Evolutionary conservation across 139 green algal species (phyloP), one percentile per base, ranked within the genome.

Genomic region (Monoraphidium neglectum): DNA sequence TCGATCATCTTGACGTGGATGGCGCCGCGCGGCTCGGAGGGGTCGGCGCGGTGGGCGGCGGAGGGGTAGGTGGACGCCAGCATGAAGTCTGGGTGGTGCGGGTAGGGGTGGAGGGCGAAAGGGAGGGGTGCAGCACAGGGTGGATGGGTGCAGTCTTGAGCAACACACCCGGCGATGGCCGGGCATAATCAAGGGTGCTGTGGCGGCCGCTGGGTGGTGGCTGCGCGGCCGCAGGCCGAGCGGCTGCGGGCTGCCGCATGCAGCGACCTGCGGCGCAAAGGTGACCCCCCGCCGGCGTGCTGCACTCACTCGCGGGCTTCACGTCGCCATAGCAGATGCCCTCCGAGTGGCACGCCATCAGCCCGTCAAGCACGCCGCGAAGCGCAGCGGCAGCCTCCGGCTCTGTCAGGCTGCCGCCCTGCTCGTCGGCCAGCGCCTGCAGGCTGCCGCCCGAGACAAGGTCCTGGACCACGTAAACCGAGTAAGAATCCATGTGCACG

Each of bases 81-180:
- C 71, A 93, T 70, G 33, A 93, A 90, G 77, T 93, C 92, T 35
- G 82, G 74, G 4, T 87, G 87, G 82, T 93, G 92, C 43, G 91
- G 77, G 43, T 51, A 8, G 8, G 43, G n/a, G n/a, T n/a, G n/a
- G n/a, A n/a, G 8, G 43, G 43, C 12, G 8, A 12, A 8, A 12
- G 43, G 43, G 43, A 12, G 43, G 8, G 43, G 43, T 8, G 43
- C 43, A 8, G 43, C 43, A 8, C 12, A 8, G 43, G 8, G 8
- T 51, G 8, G 12, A 51, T 12, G 8, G 43, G 43, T 8, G 43
- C 43, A 12, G 8, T 51, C 43, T 8, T 12, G 12, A 51, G 43
- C 43, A n/a, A n/a, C n/a, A n/a, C n/a, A n/a, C n/a, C n/a, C n/a
- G n/a, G n/a, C n/a, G n/a, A n/a, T n/a, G n/a, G n/a, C n/a, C n/a